These are phyloP conservation scores for Trichophyton rubrum DNA, from an alignment of 2,329 filamentous ascomycete species.

Conservation along the genomic window DNA sequence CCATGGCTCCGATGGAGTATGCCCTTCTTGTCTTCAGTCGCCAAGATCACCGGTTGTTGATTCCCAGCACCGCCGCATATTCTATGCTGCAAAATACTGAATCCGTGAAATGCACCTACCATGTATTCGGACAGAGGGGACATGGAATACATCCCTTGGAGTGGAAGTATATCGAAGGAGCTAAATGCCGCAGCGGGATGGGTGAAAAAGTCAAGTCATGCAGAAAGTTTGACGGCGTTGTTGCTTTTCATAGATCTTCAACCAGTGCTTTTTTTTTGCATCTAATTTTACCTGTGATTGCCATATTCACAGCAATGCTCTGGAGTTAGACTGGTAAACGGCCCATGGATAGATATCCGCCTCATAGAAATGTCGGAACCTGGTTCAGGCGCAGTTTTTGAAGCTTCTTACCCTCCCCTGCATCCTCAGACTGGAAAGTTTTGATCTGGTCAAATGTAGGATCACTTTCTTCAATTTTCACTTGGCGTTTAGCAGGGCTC, in stretches of 20 bases:
- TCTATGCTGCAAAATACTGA: neutral
- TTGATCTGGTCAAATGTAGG: slow-evolving; percentile 10
- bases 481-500: slow-evolving; percentile 21
- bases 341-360: slow-evolving; percentile 16
- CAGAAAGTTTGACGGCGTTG: neutral
- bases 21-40: neutral
- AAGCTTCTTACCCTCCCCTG: slow-evolving; percentile 15
- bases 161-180: neutral
- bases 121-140: neutral
- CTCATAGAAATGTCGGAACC: slow-evolving; percentile 32
- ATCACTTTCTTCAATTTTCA: slow-evolving; percentile 14
- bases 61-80: neutral
- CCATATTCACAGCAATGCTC: too few relatives aligned
- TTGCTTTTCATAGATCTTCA: neutral
- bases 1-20: neutral
- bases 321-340: too few relatives aligned
- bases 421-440: slow-evolving; percentile 5
- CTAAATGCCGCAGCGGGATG: neutral
- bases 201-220: neutral
- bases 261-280: too few relatives aligned
- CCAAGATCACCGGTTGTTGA: neutral
- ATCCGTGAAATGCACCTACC: neutral
- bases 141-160: too few relatives aligned
- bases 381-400: slow-evolving; percentile 31
- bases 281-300: too few relatives aligned